These are phyloP conservation scores for Pelargonium australe DNA, from an alignment of 441 rosid species.

Conservation along the genomic window DNA sequence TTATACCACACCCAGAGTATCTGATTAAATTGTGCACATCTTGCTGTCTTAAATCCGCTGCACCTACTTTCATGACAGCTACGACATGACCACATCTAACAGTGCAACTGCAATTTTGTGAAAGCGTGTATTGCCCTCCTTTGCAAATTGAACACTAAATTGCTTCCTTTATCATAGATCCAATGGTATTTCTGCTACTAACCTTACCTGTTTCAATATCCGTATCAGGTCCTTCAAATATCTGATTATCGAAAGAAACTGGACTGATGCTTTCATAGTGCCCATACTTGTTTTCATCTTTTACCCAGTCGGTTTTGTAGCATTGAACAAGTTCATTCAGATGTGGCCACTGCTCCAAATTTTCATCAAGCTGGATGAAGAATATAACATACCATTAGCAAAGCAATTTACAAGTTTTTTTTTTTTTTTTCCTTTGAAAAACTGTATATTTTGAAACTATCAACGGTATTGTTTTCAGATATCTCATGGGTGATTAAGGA, in stretches of 20 bases:
- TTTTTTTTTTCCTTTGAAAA: not conserved
- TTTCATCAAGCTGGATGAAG: conserved; percentile 66
- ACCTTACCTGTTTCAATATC: conserved; percentile 83
- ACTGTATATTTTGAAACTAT: not conserved
- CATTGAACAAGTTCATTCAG: conserved; percentile 80
- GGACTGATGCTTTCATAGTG: conserved; percentile 63
- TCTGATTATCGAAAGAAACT: conserved; percentile 68
- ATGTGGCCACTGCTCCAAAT: conserved; percentile 97
- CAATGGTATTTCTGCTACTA: not conserved
- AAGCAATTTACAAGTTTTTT: not conserved
- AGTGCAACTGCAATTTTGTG: not conserved
- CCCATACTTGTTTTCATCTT: conserved; percentile 92
- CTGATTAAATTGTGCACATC: not conserved
- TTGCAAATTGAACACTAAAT: not conserved
- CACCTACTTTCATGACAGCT: not conserved
- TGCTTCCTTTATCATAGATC: conserved; percentile 2
- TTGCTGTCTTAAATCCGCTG: conserved; percentile 1
- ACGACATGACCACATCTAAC: not conserved
- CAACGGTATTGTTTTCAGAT: not conserved
- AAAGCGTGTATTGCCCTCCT: not conserved
- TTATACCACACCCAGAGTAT: too few relatives aligned
- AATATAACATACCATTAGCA: conserved; percentile 1
- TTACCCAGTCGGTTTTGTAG: conserved; percentile 85
- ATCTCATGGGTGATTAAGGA: not conserved
- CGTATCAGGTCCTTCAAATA: conserved; percentile 95